A percentile compares a stretch with the other conserved stretches of the same genome.
Conservation (phyloP, 306 rosid genomes). For the Abrus precatorius region DNA sequence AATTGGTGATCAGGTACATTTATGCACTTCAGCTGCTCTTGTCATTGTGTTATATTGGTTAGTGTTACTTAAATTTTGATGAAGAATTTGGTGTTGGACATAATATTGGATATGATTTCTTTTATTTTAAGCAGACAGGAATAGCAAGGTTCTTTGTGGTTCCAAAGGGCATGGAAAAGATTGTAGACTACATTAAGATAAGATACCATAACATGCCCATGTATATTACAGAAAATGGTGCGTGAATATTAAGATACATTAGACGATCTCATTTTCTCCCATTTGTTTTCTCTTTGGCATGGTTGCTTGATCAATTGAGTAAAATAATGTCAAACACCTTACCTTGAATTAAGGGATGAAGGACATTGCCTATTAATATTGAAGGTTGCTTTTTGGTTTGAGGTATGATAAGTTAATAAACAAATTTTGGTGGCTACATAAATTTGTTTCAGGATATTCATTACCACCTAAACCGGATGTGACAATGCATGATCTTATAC, state of each 20-base stretch:
- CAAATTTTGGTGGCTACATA: not conserved
- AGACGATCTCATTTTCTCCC: not conserved
- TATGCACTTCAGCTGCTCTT: not conserved
- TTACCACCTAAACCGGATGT: slow-evolving; percentile 3
- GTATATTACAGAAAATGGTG: slow-evolving; percentile 79
- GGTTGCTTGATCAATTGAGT: slow-evolving; percentile 13
- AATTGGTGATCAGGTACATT: slow-evolving; percentile 66
- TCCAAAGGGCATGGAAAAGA: slow-evolving; percentile 70
- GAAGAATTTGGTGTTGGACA: not conserved
- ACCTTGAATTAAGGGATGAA: not conserved
- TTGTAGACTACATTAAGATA: slow-evolving; percentile 59
- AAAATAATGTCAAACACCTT: not conserved
- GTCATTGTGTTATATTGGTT: not conserved
- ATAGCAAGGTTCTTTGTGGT: slow-evolving; percentile 58
- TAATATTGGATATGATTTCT: not conserved
- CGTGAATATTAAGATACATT: not conserved
- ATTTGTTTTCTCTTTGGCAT: not conserved
- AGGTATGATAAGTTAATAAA: not conserved
- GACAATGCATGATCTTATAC: slow-evolving; percentile 45
- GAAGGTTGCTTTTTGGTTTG: not conserved
- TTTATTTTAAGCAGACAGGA: slow-evolving; percentile 64
- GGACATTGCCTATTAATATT: not conserved
- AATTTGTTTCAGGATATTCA: slow-evolving; percentile 58
- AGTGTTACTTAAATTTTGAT: slow-evolving; percentile 1
- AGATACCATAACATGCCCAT: slow-evolving; percentile 65